Evolutionary conservation across 768 basidiomycete species (phyloP), one percentile per base, ranked within the genome.

Genomic region (Auriscalpium microsporum): DNA sequence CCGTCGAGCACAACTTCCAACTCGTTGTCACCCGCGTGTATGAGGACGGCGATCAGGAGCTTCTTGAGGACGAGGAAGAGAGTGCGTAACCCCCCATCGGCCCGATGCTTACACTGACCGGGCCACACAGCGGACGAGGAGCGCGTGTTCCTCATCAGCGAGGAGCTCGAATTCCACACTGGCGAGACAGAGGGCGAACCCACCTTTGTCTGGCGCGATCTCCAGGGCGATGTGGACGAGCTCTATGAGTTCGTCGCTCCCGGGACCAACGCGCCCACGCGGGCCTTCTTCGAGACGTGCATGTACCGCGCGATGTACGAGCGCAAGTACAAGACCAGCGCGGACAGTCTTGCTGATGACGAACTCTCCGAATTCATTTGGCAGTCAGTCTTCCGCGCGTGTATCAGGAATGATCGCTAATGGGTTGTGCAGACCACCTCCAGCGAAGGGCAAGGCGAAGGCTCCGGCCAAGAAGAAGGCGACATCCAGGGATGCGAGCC

Each of bases 221-320:
- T 94, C 11, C 80, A 89, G 49, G 93, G 91, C 21, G 94, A 94
- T 66, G 78, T 91, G 17, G 94, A 94, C 62, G 95, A 97, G 65
- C 78, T 90, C 52, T 97, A 88, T 67, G 94, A 97, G 69, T 98
- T 94, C 67, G 87, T 96, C 16, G 75, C 82, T 4, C 79, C 78
- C 11, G 84, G 84, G 5, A 92, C 91, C 47, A 83, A 82, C 50
- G 77, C 68, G 51, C 87, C 90, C 1, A 94, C 91, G 0, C 81
- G 84, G 48, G 86, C 81, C 14, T 88, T 93, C 68, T 96, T 98
- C 66, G 94, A 97, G 72, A 85, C 85, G 23, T 90, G 93, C 71
- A 88, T 97, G 78, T 90, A 95, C 63, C 84, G 90, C 33, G 95
- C 95, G 56, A 93, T 98, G 84, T 98, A 87, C 69, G 96, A 99